Percentiles rank a stretch among this genome's conserved stretches.
Conservation (phyloP, 805 yeast species). For the Ogataea ganodermae region DNA sequence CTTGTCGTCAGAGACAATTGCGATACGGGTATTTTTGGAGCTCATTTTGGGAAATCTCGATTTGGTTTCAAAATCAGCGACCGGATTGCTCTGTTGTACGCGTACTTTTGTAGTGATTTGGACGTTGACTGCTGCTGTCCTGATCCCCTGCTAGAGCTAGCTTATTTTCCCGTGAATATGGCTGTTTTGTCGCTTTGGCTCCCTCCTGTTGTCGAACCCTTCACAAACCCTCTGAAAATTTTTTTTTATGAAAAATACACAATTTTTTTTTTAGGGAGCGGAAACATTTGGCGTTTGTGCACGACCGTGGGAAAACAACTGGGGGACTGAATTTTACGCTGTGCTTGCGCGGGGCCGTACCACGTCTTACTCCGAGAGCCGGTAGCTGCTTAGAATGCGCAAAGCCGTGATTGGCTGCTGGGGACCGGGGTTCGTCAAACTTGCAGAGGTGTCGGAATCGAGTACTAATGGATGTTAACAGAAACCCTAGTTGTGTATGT, state of each 20-base stretch:
- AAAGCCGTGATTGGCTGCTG: constrained; percentile 7
- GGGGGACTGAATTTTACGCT: constrained; percentile 2
- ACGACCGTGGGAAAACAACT: not conserved
- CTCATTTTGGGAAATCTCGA: constrained; percentile 30
- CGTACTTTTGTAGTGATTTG: not conserved
- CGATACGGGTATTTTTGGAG: constrained; percentile 72
- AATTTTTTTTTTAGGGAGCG: not conserved
- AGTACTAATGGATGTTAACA: no score
- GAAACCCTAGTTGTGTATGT: no score
- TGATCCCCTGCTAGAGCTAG: not conserved
- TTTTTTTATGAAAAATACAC: not conserved
- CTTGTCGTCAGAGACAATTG: constrained; percentile 90
- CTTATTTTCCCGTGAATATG: not conserved
- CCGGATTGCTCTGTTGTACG: no score
- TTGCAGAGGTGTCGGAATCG: no score
- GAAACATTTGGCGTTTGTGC: not conserved
- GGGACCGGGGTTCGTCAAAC: no score
- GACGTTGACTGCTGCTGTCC: not conserved
- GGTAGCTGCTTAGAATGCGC: constrained; percentile 6
- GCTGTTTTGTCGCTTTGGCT: not conserved
- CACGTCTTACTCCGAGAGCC: constrained; percentile 3
- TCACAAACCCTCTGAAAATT: constrained; percentile 7
- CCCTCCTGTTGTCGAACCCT: not conserved
- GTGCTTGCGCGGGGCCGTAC: constrained; percentile 1
- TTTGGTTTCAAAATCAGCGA: not conserved